phyloP scores from a whole-genome alignment of 306 rosid genomes.

The Parietaria judaica region DNA sequence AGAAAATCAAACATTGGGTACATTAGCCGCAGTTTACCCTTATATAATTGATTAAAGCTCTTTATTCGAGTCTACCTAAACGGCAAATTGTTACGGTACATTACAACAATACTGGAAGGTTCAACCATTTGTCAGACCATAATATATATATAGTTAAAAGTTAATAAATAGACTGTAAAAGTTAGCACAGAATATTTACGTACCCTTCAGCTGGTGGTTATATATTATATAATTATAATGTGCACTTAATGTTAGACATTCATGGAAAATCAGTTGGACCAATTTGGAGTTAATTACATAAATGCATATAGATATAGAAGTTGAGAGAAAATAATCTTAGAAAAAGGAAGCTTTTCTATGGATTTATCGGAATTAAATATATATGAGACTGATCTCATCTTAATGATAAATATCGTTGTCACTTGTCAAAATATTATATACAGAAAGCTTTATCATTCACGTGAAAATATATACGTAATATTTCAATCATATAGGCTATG shows the following conservation, averaged over 20 bases:
- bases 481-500: too few relatives aligned
- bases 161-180: not conserved
- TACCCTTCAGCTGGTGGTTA: not conserved
- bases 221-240: not conserved
- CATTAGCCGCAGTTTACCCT: too few relatives aligned
- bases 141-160: not conserved
- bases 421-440: too few relatives aligned
- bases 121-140: not conserved
- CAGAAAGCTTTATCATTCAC: too few relatives aligned
- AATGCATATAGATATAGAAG: too few relatives aligned
- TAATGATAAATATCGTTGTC: too few relatives aligned
- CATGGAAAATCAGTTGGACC: not conserved
- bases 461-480: too few relatives aligned
- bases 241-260: not conserved
- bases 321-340: too few relatives aligned
- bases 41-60: not conserved
- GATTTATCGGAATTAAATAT: too few relatives aligned
- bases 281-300: not conserved
- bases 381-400: too few relatives aligned
- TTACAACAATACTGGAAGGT: not conserved
- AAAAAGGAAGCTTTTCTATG: too few relatives aligned
- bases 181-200: not conserved
- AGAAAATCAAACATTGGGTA: too few relatives aligned
- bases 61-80: not conserved
- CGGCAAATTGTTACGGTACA: constrained; percentile 1